Evolutionary conservation across 805 yeast genomes (phyloP), one percentile per base, ranked within the genome.

Genomic region (Geotrichum ghanense): DNA sequence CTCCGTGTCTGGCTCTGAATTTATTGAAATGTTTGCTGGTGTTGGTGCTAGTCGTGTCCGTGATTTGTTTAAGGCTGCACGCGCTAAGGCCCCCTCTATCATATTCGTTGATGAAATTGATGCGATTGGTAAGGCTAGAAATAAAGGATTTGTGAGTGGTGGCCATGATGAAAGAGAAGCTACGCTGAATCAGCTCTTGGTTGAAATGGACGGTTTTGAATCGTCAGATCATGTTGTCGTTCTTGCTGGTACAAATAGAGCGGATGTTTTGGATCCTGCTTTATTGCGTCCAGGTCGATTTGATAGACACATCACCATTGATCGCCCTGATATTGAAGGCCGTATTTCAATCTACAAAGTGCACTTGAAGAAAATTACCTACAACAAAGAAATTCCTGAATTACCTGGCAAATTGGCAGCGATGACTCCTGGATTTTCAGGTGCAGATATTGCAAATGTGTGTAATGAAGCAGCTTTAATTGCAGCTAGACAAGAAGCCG

Each of bases 1-100:
- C 53, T 81, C 92, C 20, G 95, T 88, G 4, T 83, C 94, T 1
- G 96, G 95, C 56, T 86, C 95, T 12, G 96, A 88, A 62, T 88
- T 88, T 55, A 94, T 87, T n/a, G 95, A 88, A 64, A 88, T 88
- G 95, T 88, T 85, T 70, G 94, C 85, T 19, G 96, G 96, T 67
- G 95, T 88, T 22, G 96, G 96, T 68, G 95, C 96, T 3, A 81
- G 90, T 2, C 75, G 97, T 64, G 97, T 88, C 39, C 83, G 97
- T 63, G 96, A 89, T 60, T 72, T 88, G 59, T 88, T 88, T 69
- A 81, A 83, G 60, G 83, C 85, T 42, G 97, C 96, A 16, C 75
- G 95, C 58, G 83, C 83, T 52, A 82, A 78, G 71, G 92, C 95
- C 0, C 97, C 97, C 4, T 74, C 94, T 2, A 88, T 88, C 56